Conservation (phyloP, 148 eudicot species). For the Cornus controversa region DNA sequence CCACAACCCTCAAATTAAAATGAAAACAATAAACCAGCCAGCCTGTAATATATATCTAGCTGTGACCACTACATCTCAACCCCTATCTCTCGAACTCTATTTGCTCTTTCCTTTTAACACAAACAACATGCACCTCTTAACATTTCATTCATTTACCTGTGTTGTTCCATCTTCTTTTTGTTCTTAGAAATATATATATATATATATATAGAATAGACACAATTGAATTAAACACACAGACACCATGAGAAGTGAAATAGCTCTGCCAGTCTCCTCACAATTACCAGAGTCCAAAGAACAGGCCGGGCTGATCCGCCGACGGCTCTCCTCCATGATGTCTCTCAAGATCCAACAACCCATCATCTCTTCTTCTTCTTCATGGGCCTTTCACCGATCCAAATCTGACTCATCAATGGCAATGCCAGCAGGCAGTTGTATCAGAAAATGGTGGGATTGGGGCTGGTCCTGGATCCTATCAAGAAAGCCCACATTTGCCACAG, state of each 20-base stretch:
- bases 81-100: not conserved
- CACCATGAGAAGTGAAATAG: constrained; percentile 33
- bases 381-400: constrained; percentile 43
- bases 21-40: too few species aligned
- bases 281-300: constrained; percentile 18
- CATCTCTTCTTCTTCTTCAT: constrained; percentile 38
- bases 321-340: constrained; percentile 71
- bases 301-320: constrained; percentile 44
- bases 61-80: constrained; percentile 16
- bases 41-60: constrained; percentile 13
- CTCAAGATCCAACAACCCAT: too few species aligned
- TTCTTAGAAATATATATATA: too few species aligned
- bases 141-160: not conserved
- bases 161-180: not conserved
- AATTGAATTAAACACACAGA: not conserved
- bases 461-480: constrained; percentile 68
- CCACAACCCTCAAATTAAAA: too few species aligned
- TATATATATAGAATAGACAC: too few species aligned
- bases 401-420: constrained; percentile 56
- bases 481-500: constrained; percentile 61
- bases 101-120: not conserved
- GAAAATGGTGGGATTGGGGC: constrained; percentile 75
- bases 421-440: constrained; percentile 44
- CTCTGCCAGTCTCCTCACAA: constrained; percentile 53
- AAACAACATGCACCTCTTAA: not conserved